Conservation (phyloP, 352 stramenopile species). For the Phytophthora aleatoria region DNA sequence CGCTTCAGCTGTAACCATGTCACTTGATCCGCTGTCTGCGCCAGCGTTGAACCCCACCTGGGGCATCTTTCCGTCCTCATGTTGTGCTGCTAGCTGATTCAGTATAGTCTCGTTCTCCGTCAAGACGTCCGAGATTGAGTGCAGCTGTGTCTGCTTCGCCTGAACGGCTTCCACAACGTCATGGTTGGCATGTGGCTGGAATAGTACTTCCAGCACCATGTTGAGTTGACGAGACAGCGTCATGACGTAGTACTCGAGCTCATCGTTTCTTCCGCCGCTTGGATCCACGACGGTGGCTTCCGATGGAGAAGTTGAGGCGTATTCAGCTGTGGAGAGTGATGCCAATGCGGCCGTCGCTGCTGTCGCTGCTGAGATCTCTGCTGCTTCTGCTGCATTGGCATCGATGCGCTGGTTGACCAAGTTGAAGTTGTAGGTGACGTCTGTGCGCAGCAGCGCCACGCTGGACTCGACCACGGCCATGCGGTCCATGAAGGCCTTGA, state of each 20-base stretch:
- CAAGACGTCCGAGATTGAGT: conserved; percentile 58
- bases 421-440: conserved; percentile 39
- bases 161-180: conserved; percentile 39
- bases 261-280: conserved; percentile 31
- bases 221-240: conserved; percentile 65
- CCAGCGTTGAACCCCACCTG: not conserved
- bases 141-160: conserved; percentile 41
- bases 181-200: conserved; percentile 41
- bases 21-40: not conserved
- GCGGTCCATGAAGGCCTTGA: conserved; percentile 62
- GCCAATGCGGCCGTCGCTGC: conserved; percentile 13
- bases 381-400: conserved; percentile 8
- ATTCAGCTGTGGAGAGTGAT: conserved; percentile 9
- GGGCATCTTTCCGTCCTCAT: conserved; percentile 7
- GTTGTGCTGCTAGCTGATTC: conserved; percentile 41
- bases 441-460: conserved; percentile 40
- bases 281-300: conserved; percentile 14
- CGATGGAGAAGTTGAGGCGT: not conserved
- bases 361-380: conserved; percentile 22
- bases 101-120: conserved; percentile 67
- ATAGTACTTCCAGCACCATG: conserved; percentile 63
- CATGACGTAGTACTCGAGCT: conserved; percentile 67
- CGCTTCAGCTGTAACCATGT: not conserved
- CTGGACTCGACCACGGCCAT: conserved; percentile 48
- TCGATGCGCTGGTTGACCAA: conserved; percentile 40